Evolutionary conservation across 1,139 yeast genomes (phyloP), one percentile per base, ranked within the genome.

Genomic region (Meyerozyma smithsonii): DNA sequence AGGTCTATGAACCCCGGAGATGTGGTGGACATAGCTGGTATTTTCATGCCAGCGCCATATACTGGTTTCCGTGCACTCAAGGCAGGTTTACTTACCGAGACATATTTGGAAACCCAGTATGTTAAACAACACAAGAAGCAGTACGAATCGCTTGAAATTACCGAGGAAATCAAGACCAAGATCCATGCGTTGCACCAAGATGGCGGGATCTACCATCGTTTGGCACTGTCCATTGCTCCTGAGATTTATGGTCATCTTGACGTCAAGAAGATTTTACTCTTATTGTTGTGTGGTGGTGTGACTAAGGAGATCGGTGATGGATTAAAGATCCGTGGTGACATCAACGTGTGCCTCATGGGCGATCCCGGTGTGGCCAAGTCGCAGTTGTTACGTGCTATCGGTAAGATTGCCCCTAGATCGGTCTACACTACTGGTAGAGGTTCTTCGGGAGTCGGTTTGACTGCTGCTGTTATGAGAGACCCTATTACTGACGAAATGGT

Each of bases 301-400:
- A 86, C 95, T 40, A 94, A 94, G 61, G 87, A 81, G 56, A 81
- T 90, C 52, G 96, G 95, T 35, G 98, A 94, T 64, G 99, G 99
- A 47, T 80, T 94, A 84, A 82, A 84, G 56, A 92, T 94, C 56
- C 82, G 99, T 70, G 99, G 99, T 57, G 98, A 94, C 59, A 87
- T 94, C 50, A 94, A 94, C 59, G 81, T 94, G 40, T 86, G 97
- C 67, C 74, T 94, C 42, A 92, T 94, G 97, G 99, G 99, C 52
- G 99, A 94, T 56, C 99, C 99, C 30, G 98, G 98, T 73, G 98
- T 94, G 42, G 99, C 99, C 54, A 94, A 94, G 64, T 92, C 98
- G 1, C 99, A 94, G 72, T 72, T 94, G 54, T 72, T 94, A 47
- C 92, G 92, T 61, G 87, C 95, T 26, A 87, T 94, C 47, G 77